Conservation (phyloP, 805 yeast species). For the Pichia thaimueangensis region DNA sequence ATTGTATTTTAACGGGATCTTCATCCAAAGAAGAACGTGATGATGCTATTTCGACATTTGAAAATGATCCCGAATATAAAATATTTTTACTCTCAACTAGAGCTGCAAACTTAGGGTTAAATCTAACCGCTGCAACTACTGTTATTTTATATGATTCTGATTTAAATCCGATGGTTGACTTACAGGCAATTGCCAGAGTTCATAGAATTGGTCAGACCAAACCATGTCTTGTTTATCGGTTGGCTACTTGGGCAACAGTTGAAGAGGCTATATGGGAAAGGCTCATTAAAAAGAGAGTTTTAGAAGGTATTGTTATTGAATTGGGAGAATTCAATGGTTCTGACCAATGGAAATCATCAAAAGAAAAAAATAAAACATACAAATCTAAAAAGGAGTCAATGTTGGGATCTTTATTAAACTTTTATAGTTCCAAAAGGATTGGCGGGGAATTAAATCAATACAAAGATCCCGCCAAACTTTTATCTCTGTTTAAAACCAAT, state of each 20-base stretch:
- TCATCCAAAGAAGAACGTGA: constrained; percentile 62
- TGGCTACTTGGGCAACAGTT: constrained; percentile 70
- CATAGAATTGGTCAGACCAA: constrained; percentile 87
- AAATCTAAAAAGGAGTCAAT: constrained; percentile 14
- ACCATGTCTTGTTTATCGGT: constrained; percentile 77
- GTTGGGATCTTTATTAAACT: constrained; percentile 32
- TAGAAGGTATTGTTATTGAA: constrained; percentile 71
- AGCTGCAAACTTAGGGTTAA: constrained; percentile 93
- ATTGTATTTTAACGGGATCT: constrained; percentile 51
- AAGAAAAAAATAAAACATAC: not conserved
- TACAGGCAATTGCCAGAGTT: constrained; percentile 94
- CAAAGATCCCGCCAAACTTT: constrained; percentile 1
- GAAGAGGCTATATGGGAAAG: constrained; percentile 77
- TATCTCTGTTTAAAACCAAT: constrained; percentile 2
- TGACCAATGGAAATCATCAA: constrained; percentile 10
- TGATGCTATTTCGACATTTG: constrained; percentile 51
- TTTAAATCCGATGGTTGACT: constrained; percentile 96
- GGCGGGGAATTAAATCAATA: constrained; percentile 2
- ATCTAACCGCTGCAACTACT: constrained; percentile 79
- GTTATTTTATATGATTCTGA: constrained; percentile 89
- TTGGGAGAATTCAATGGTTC: constrained; percentile 48
- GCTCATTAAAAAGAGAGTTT: constrained; percentile 72
- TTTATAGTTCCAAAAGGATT: constrained; percentile 31
- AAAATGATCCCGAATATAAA: constrained; percentile 28
- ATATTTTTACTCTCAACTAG: constrained; percentile 81